Conservation (phyloP, 2,329 filamentous ascomycete species). For the Beauveria australis region DNA sequence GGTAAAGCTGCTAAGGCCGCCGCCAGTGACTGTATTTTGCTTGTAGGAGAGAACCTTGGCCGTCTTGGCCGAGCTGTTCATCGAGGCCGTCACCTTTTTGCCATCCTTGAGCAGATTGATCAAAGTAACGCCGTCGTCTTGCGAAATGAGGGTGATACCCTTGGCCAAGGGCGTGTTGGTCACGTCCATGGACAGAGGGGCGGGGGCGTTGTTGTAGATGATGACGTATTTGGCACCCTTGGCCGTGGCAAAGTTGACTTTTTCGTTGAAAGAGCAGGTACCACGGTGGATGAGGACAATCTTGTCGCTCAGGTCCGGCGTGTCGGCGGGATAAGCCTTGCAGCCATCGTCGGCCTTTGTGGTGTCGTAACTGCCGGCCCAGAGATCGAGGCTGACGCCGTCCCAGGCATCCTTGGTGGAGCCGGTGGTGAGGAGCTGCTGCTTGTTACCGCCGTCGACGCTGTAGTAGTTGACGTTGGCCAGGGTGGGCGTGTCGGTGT, state of each 20-base stretch:
- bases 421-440: slow-evolving; percentile 35
- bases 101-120: slow-evolving; percentile 34
- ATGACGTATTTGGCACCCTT: slow-evolving; percentile 53
- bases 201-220: slow-evolving; percentile 47
- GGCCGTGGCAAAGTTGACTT: slow-evolving; percentile 43
- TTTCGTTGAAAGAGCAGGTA: slow-evolving; percentile 45
- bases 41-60: slow-evolving; percentile 23
- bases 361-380: slow-evolving; percentile 41
- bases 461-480: slow-evolving; percentile 34
- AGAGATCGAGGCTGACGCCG: slow-evolving; percentile 40
- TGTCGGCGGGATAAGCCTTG: slow-evolving; percentile 21
- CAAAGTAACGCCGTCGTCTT: slow-evolving; percentile 35
- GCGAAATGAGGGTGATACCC: slow-evolving; percentile 34
- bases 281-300: slow-evolving; percentile 55
- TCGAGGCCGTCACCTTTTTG: slow-evolving; percentile 33
- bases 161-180: slow-evolving; percentile 22
- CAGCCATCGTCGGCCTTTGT: slow-evolving; percentile 12
- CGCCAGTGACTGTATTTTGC: slow-evolving; percentile 37
- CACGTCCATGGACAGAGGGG: slow-evolving; percentile 26
- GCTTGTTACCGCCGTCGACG: slow-evolving; percentile 25
- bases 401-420: slow-evolving; percentile 35
- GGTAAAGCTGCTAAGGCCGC: slow-evolving; percentile 43
- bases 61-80: slow-evolving; percentile 32
- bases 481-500: slow-evolving; percentile 33
- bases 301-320: slow-evolving; percentile 47